These are phyloP conservation scores for Hyaloperonospora arabidopsidis DNA, from an alignment of 352 stramenopile species.

Conservation along the genomic window DNA sequence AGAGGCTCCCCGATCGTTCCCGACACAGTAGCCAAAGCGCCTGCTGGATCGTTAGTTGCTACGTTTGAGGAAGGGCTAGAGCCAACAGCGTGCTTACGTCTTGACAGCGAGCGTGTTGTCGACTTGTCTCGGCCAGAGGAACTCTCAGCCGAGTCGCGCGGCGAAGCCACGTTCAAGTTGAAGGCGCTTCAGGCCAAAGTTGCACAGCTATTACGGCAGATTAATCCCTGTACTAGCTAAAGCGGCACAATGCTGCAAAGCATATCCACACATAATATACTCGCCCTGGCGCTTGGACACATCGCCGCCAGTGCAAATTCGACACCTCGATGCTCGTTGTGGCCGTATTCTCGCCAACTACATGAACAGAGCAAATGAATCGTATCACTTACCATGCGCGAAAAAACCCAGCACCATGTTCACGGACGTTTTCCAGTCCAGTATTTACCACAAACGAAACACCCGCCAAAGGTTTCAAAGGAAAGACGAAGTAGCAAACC, in stretches of 20 bases:
- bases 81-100: conserved; percentile 42
- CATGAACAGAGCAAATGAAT: conserved; percentile 6
- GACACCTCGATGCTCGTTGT: conserved; percentile 70
- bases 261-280: conserved; percentile 91
- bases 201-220: conserved; percentile 48
- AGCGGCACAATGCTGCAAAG: conserved; percentile 57
- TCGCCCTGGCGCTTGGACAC: conserved; percentile 79
- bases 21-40: conserved; percentile 46
- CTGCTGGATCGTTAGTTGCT: conserved; percentile 45
- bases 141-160: conserved; percentile 47
- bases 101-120: conserved; percentile 52
- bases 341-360: conserved; percentile 66
- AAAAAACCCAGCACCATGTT: conserved; percentile 21
- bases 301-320: conserved; percentile 89
- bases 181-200: conserved; percentile 66
- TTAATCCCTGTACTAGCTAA: conserved; percentile 33
- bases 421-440: conserved; percentile 25
- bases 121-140: conserved; percentile 60
- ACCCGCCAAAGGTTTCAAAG: conserved; percentile 84
- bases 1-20: conserved; percentile 61
- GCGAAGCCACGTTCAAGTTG: conserved; percentile 52
- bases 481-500: conserved; percentile 82
- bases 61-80: conserved; percentile 46
- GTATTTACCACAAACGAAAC: conserved; percentile 80
- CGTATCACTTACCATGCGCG: conserved; percentile 11